A percentile compares a stretch with the other conserved stretches of the same genome.
Conservation (phyloP, 257 asterid species). For the Rhazya stricta region DNA sequence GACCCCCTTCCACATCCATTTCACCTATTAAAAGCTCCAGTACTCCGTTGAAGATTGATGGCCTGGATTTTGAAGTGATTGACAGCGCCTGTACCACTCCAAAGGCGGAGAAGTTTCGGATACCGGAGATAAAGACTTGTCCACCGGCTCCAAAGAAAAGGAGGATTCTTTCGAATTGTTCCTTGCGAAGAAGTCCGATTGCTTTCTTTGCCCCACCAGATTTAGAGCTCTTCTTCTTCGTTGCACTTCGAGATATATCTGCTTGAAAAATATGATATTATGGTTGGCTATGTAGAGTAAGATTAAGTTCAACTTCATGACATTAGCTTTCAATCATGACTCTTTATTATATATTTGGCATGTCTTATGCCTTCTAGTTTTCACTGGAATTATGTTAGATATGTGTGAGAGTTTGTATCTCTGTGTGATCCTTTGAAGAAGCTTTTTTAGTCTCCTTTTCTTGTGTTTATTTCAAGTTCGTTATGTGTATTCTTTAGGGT, state of each 20-base stretch:
- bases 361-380: neutral
- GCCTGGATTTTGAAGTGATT: constrained; percentile 5
- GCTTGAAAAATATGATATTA: constrained; percentile 26
- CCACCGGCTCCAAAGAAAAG: constrained; percentile 86
- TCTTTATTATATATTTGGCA: neutral
- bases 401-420: constrained; percentile 11
- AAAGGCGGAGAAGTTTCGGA: constrained; percentile 44
- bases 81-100: constrained; percentile 55
- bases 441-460: neutral
- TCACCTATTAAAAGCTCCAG: constrained; percentile 24
- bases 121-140: constrained; percentile 64
- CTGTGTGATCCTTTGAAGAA: constrained; percentile 15
- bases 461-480: neutral
- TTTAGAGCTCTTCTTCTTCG: constrained; percentile 58
- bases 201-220: constrained; percentile 68
- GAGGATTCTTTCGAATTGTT: constrained; percentile 26
- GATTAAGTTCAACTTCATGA: neutral
- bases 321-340: neutral
- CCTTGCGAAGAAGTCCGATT: constrained; percentile 32
- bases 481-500: constrained; percentile 16
- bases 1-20: constrained; percentile 13
- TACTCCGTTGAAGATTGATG: constrained; percentile 6
- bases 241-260: constrained; percentile 51
- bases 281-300: constrained; percentile 6
- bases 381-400: neutral